Conservation (phyloP, 192 early-diverging fungal genomes). For the Backusella macrospora region DNA sequence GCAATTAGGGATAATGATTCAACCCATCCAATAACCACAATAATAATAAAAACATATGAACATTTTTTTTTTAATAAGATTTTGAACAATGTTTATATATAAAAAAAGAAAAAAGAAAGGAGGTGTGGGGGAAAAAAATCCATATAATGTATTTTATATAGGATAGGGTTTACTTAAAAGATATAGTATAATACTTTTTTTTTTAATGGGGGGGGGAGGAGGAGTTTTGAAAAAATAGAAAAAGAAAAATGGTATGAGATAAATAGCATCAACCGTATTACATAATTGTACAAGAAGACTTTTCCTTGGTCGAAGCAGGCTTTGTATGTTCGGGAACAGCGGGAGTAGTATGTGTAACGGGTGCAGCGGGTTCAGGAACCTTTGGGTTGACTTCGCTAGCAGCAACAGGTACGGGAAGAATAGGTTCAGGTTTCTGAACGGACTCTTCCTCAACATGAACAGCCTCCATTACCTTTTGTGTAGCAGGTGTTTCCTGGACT, state of each 20-base stretch:
- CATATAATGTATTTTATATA: too few species aligned
- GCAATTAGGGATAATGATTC: too few species aligned
- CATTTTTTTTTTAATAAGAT: too few species aligned
- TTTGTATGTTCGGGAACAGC: background rate
- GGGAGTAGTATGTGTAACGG: background rate
- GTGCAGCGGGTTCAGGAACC: background rate
- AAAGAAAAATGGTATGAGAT: background rate
- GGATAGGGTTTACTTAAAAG: too few species aligned
- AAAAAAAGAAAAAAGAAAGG: too few species aligned
- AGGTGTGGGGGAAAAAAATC: too few species aligned
- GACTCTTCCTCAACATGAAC: background rate
- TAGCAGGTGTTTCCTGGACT: slow-evolving; percentile 5
- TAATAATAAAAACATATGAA: too few species aligned
- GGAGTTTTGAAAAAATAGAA: background rate
- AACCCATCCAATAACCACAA: too few species aligned
- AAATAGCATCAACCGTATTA: background rate
- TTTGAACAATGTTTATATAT: too few species aligned
- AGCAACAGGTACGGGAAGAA: slow-evolving; percentile 10
- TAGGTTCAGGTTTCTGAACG: slow-evolving; percentile 5
- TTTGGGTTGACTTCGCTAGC: slow-evolving; percentile 19
- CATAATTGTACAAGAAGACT: slow-evolving; percentile 16
- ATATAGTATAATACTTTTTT: too few species aligned
- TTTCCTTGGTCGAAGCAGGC: background rate
- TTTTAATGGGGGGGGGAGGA: too few species aligned
- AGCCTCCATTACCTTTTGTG: background rate